Conservation (phyloP, 73 alveolate genomes). For the Breviolum minutum region DNA sequence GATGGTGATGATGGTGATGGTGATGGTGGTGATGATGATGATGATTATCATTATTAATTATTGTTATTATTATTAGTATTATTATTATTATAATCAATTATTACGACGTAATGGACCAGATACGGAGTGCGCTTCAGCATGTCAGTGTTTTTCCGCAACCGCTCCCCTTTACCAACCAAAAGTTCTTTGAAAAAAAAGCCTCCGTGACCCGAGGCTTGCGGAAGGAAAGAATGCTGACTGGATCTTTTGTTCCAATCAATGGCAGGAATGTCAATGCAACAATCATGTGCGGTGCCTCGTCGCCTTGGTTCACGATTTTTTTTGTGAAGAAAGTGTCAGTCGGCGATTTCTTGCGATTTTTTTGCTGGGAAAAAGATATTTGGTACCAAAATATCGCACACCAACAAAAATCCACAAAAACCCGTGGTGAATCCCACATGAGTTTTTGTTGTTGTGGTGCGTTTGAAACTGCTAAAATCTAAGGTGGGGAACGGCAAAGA, state of each 20-base stretch:
- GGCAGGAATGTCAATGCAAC: constrained; percentile 95
- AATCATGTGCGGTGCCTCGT: constrained; percentile 35
- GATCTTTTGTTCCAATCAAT: constrained; percentile 86
- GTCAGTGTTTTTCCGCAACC: not conserved
- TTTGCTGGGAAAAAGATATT: not conserved
- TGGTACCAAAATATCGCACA: no score
- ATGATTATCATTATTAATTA: no score
- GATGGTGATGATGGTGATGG: no score
- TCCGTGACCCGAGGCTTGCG: not conserved
- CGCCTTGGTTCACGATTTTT: not conserved
- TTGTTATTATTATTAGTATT: no score
- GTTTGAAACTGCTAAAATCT: not conserved
- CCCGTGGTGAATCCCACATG: no score
- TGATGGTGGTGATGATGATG: not conserved
- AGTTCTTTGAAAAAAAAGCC: not conserved
- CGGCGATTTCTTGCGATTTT: not conserved
- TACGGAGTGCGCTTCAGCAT: not conserved
- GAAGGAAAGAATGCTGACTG: constrained; percentile 28
- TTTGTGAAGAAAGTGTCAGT: not conserved
- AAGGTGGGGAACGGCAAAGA: constrained; percentile 73
- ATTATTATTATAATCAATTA: no score
- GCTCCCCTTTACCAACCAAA: not conserved
- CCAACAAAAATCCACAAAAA: no score
- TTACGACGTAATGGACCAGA: not conserved
- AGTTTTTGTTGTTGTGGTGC: not conserved